phyloP scores from a whole-genome alignment of 768 basidiomycete genomes.

The Fistulinella prunicolor region DNA sequence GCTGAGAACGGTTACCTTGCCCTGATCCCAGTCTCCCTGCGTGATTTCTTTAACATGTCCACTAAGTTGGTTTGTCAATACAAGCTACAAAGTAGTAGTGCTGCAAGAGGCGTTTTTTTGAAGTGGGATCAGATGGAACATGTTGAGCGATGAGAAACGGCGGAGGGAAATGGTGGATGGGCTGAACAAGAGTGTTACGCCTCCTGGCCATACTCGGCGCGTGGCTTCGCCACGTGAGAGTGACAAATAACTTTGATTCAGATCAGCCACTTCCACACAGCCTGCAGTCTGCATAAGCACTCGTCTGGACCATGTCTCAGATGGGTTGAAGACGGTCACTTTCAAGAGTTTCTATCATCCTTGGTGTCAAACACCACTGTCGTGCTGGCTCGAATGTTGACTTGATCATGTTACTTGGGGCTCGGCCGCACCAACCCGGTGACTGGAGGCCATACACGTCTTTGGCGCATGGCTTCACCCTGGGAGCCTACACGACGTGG shows the following conservation, averaged over 20 bases:
- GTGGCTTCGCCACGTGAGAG: constrained; percentile 32
- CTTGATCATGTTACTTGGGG: neutral
- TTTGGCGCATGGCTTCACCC: constrained; percentile 17
- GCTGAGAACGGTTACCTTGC: constrained; percentile 21
- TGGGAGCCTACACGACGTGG: constrained; percentile 15
- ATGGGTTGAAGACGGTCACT: neutral
- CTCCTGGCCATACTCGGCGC: constrained; percentile 30
- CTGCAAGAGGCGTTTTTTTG: constrained; percentile 1
- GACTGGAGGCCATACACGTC: constrained; percentile 13
- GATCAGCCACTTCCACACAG: constrained; percentile 17
- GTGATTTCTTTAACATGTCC: neutral
- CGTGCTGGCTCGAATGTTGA: neutral
- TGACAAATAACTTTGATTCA: constrained; percentile 18
- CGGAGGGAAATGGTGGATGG: constrained; percentile 30
- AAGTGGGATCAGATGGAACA: constrained; percentile 12
- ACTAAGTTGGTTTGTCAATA: neutral
- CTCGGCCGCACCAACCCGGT: neutral
- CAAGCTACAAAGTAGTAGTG: neutral
- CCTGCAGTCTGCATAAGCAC: neutral
- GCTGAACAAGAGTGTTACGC: constrained; percentile 34
- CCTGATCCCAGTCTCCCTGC: constrained; percentile 21
- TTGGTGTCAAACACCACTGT: neutral
- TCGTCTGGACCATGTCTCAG: neutral
- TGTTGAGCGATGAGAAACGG: constrained; percentile 28
- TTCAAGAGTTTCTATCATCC: neutral